These are phyloP conservation scores for Tetratostichococcus sp. DNA, from an alignment of 139 green algal species.

Conservation along the genomic window DNA sequence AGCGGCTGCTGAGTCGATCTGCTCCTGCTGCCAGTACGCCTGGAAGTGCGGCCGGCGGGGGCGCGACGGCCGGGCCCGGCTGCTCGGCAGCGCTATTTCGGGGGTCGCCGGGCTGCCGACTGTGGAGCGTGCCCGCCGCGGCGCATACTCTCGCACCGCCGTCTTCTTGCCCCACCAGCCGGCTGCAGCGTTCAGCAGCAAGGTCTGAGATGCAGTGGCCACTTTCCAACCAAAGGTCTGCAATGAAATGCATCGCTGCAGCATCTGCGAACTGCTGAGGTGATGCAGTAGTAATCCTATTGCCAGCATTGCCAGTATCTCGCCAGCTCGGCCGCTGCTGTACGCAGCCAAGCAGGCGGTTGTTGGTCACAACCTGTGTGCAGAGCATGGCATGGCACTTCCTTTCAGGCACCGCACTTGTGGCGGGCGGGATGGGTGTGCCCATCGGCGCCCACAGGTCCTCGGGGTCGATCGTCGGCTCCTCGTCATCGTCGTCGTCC, in stretches of 20 bases:
- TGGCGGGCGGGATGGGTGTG: background rate
- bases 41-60: background rate
- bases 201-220: too few species aligned
- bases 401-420: too few species aligned
- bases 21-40: background rate
- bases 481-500: background rate
- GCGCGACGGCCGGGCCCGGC: background rate
- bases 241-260: too few species aligned
- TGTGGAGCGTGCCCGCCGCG: too few species aligned
- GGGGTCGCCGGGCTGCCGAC: background rate
- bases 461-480: background rate
- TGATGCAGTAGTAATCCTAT: too few species aligned
- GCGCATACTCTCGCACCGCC: background rate
- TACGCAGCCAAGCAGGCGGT: too few species aligned
- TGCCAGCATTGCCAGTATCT: too few species aligned
- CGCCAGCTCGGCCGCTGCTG: too few species aligned
- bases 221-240: too few species aligned
- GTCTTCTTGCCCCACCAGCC: constrained; percentile 1
- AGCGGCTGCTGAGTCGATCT: background rate
- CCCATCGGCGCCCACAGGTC: background rate
- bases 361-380: too few species aligned
- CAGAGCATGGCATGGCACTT: too few species aligned
- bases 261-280: too few species aligned
- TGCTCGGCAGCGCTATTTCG: background rate
- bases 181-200: background rate